Evolutionary conservation across 2,329 filamentous ascomycete genomes (phyloP).

Genomic region (Fusarium drepaniforme): DNA sequence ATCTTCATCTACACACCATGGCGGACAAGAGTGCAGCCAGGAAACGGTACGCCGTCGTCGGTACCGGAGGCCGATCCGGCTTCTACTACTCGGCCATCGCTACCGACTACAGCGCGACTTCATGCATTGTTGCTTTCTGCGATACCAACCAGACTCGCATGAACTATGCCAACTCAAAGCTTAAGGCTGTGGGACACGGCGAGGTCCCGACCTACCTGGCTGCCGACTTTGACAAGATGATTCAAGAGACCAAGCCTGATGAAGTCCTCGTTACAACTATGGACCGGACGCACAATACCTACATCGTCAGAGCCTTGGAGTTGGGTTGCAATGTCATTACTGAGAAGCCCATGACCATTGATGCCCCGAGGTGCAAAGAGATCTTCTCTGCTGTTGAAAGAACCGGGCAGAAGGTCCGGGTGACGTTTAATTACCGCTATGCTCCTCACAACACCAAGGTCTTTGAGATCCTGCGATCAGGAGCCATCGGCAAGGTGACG

Average conservation of each 20-base stretch:
- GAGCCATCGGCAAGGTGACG: constrained; percentile 67
- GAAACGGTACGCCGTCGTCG: constrained; percentile 68
- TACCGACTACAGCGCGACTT: constrained; percentile 62
- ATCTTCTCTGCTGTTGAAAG: constrained; percentile 55
- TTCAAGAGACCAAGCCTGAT: constrained; percentile 67
- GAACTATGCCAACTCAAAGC: constrained; percentile 65
- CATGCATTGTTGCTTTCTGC: constrained; percentile 67
- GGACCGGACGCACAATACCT: constrained; percentile 71
- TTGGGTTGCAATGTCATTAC: constrained; percentile 71
- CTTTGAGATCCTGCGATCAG: constrained; percentile 64
- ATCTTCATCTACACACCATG: constrained; percentile 2
- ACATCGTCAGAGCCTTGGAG: constrained; percentile 70
- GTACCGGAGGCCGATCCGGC: constrained; percentile 68
- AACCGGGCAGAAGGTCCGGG: constrained; percentile 61
- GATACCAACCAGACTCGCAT: constrained; percentile 72
- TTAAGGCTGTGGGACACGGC: constrained; percentile 59
- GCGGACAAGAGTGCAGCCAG: constrained; percentile 23
- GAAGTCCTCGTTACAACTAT: constrained; percentile 74
- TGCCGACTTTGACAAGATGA: constrained; percentile 68
- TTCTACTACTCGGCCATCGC: constrained; percentile 73
- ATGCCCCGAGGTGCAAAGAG: constrained; percentile 63
- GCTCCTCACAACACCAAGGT: constrained; percentile 74
- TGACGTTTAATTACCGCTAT: constrained; percentile 75
- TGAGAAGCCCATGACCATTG: constrained; percentile 75
- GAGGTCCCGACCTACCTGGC: constrained; percentile 67